A percentile compares a stretch with the other conserved stretches of the same genome.
Conservation (phyloP, 176 grass and related monocot species). For the Cenchrus americanus region DNA sequence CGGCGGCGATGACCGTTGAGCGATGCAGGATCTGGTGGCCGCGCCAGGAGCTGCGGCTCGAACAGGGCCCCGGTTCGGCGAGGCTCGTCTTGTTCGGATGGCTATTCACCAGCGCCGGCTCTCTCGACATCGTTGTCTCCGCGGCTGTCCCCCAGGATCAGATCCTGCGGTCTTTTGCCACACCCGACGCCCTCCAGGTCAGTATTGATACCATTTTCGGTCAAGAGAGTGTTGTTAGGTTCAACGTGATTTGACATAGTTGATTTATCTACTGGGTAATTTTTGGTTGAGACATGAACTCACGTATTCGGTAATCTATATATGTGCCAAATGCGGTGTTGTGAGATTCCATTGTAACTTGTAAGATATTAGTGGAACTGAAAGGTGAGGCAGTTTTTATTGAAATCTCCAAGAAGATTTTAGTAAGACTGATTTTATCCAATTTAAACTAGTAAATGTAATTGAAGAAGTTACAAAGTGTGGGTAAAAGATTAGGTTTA, state of each 20-base stretch:
- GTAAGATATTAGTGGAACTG: neutral
- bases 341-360: neutral
- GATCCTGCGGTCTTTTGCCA: conserved; percentile 44
- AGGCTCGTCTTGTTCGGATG: conserved; percentile 44
- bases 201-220: neutral
- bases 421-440: neutral
- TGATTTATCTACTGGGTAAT: neutral
- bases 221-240: neutral
- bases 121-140: conserved; percentile 35
- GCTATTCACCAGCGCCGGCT: conserved; percentile 32
- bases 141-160: conserved; percentile 29
- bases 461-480: neutral
- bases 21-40: conserved; percentile 61
- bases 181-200: conserved; percentile 42
- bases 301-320: neutral
- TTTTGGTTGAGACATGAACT: neutral
- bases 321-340: neutral
- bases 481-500: neutral
- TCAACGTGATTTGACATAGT: neutral
- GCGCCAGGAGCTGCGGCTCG: conserved; percentile 21
- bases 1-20: conserved; percentile 7
- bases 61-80: neutral
- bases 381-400: neutral
- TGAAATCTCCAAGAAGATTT: neutral
- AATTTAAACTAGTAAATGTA: neutral